Base-by-base conservation (phyloP, 176 grass and related monocot genomes). In the Alopecurus myosuroides region DNA sequence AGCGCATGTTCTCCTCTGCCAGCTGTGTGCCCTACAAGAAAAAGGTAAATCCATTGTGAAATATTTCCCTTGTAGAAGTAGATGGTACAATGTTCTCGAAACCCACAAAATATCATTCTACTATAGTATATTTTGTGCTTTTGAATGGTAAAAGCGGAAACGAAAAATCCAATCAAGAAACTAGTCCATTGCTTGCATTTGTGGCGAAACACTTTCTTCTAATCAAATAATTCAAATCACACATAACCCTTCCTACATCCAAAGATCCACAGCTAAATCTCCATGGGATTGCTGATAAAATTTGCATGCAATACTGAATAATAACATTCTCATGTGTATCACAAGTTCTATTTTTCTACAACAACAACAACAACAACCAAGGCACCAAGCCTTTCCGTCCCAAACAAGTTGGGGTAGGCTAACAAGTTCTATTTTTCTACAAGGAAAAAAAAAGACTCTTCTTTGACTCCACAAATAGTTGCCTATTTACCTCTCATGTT, bases 1-100 rank as follows among this genome's bases (percentile, higher is more conserved):
- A 88, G 50, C 83, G 85, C 37, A 18, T 64, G n/a, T 98, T 98
- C 86, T 98, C 89, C 48, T 95, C 89, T 62, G 73, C 91, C 48
- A 98, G 63, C 49, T 58, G 85, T 76, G 81, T 50, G 20, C 87
- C 90, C 93, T 94, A 72, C 82, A 78, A 29, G 44, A 78, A 87
- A 88, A 62, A 71, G 29, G 62, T 41, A 67, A 87, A 79, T 82
- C 11, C n/a, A 62, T 81, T 46, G 77, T 73, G 11, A 76, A 53
- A 52, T 49, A 1, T 45, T 50, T 20, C 8, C 44, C 67, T 63
- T 50, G 50, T 31, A 74, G 6, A 77, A 69, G 48, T 40, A 70
- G 28, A 34, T 4, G 1, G 34, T 22, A 44, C n/a, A 76, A 12
- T 45, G 57, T 63, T 20, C 6, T 81, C n/a, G 5, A 81, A 31